Evolutionary conservation across 108 stramenopile genomes (phyloP).

Genomic region (Schizochytrium sp.): DNA sequence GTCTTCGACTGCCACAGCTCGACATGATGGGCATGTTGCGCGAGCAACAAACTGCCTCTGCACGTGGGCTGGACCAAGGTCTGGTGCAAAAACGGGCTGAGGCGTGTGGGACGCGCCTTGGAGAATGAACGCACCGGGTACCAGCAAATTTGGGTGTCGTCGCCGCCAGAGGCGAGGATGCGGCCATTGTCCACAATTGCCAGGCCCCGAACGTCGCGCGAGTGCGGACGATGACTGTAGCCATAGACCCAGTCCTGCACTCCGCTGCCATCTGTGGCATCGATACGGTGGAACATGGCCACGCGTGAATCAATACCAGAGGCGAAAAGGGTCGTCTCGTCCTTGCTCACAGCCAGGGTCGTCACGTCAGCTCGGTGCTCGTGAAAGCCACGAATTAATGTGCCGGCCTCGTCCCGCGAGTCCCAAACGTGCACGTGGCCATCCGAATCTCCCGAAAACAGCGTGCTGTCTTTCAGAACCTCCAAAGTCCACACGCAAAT

Average conservation of each 20-base stretch:
- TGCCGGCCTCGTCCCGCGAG: background rate
- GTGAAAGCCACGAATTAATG: background rate
- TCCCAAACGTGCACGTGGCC: conserved; percentile 12
- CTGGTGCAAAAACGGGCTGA: background rate
- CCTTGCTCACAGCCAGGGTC: background rate
- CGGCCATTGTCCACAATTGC: background rate
- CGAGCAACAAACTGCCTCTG: background rate
- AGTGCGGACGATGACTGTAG: conserved; percentile 12
- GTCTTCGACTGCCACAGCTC: background rate
- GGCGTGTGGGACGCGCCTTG: background rate
- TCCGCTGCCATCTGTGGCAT: background rate
- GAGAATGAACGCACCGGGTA: background rate
- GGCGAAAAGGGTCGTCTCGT: background rate
- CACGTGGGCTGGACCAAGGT: background rate
- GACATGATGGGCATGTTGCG: background rate
- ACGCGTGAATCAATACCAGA: conserved; percentile 9
- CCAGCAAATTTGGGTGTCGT: background rate
- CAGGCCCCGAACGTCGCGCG: conserved; percentile 4
- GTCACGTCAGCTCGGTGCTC: conserved; percentile 7
- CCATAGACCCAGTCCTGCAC: background rate
- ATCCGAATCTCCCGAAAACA: background rate
- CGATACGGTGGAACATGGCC: background rate
- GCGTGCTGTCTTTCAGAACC: background rate
- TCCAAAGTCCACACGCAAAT: background rate
- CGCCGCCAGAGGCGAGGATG: background rate